Evolutionary conservation across 2,329 filamentous ascomycete species (phyloP).

Genomic region (Penicillium decumbens): DNA sequence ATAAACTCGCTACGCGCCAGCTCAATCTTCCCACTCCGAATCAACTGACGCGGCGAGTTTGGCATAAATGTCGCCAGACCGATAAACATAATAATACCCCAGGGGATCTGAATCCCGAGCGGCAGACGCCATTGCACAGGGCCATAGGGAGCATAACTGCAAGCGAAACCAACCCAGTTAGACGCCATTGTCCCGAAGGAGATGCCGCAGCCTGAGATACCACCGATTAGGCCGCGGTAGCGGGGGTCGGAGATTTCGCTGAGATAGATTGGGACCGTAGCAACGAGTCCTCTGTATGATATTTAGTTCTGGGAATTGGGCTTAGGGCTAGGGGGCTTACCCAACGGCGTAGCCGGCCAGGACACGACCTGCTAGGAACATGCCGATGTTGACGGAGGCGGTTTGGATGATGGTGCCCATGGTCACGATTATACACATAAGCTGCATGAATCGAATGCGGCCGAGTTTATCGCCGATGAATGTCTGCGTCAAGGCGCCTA

Average conservation of each 20-base stretch:
- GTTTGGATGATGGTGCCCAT: slow-evolving; percentile 53
- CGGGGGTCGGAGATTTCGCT: slow-evolving; percentile 51
- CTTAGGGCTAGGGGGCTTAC: slow-evolving; percentile 24
- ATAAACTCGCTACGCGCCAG: slow-evolving; percentile 48
- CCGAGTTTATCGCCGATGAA: slow-evolving; percentile 52
- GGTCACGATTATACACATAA: slow-evolving; percentile 53
- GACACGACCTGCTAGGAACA: slow-evolving; percentile 50
- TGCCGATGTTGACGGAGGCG: slow-evolving; percentile 52
- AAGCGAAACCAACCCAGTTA: slow-evolving; percentile 57
- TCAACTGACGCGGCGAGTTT: slow-evolving; percentile 52
- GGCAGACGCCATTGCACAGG: slow-evolving; percentile 53
- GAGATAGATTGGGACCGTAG: slow-evolving; percentile 54
- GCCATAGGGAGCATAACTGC: slow-evolving; percentile 52
- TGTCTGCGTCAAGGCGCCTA: slow-evolving; percentile 53
- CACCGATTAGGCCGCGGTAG: slow-evolving; percentile 51
- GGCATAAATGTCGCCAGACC: slow-evolving; percentile 55
- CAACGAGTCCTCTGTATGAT: slow-evolving; percentile 43
- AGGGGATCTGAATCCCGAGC: slow-evolving; percentile 53
- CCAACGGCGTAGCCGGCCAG: slow-evolving; percentile 48
- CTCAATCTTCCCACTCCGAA: slow-evolving; percentile 49
- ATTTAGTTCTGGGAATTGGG: neutral
- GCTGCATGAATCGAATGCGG: slow-evolving; percentile 52
- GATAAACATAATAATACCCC: slow-evolving; percentile 53
- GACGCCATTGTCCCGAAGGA: slow-evolving; percentile 54
- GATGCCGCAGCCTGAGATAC: slow-evolving; percentile 53